Conservation (phyloP, 352 stramenopile genomes). For the Phytopythium boreale region DNA sequence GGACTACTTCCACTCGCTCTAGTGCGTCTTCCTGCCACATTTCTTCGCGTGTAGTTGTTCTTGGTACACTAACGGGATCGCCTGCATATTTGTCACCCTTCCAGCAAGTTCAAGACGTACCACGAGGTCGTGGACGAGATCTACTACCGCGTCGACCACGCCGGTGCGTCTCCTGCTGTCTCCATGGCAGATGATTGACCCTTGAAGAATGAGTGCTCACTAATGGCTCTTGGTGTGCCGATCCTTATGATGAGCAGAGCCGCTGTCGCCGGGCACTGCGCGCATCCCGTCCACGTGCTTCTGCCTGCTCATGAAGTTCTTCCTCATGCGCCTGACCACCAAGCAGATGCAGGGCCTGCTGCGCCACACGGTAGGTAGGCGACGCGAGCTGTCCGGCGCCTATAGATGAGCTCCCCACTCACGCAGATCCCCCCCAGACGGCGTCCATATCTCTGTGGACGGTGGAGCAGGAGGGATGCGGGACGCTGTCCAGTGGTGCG, state of each 20-base stretch:
- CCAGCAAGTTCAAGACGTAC: constrained; percentile 90
- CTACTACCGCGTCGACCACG: constrained; percentile 85
- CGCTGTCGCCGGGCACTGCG: constrained; percentile 88
- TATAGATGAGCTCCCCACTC: no score
- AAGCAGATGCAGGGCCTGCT: constrained; percentile 97
- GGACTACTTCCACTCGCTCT: constrained; percentile 95
- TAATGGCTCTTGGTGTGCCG: background rate
- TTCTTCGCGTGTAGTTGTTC: background rate
- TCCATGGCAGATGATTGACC: no score
- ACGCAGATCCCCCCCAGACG: background rate
- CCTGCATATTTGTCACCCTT: background rate
- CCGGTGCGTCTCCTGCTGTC: constrained; percentile 23
- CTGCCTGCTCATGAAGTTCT: constrained; percentile 96
- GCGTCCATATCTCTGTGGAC: background rate
- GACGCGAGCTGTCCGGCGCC: background rate
- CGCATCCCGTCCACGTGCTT: constrained; percentile 94
- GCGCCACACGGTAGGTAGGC: constrained; percentile 66
- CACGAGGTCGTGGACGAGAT: constrained; percentile 96
- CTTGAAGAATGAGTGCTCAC: no score
- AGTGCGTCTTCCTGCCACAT: constrained; percentile 25
- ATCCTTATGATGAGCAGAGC: constrained; percentile 57
- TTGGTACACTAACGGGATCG: background rate
- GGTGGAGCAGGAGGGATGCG: background rate
- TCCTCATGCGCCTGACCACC: constrained; percentile 93
- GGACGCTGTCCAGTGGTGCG: background rate